A percentile compares a stretch with the other conserved stretches of the same genome.
Conservation (phyloP, 352 stramenopile species). For the Globisporangium spinosum region DNA sequence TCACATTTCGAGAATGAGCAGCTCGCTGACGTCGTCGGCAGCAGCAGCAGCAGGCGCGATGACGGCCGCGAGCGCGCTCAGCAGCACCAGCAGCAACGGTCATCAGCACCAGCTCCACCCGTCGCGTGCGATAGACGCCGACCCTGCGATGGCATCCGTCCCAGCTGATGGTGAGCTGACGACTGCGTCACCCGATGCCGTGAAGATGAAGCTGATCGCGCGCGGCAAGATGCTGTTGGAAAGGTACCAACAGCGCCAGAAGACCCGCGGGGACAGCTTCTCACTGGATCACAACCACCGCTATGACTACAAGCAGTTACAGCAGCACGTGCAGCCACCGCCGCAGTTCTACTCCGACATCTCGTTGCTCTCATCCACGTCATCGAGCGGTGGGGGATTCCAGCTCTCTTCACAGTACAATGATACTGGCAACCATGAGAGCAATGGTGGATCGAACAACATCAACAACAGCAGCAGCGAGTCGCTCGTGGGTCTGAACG, state of each 20-base stretch:
- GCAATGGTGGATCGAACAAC: not conserved
- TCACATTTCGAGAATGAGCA: not conserved
- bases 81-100: not conserved
- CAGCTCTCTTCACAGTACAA: not conserved
- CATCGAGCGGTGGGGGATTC: not conserved
- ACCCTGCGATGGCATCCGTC: not conserved
- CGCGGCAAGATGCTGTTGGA: slow-evolving; percentile 1
- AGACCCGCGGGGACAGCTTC: not conserved
- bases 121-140: not conserved
- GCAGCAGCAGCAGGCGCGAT: not conserved
- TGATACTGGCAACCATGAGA: not conserved
- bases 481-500: not conserved
- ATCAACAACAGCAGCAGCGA: not conserved
- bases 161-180: not conserved
- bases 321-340: not conserved
- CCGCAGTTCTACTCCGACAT: not conserved
- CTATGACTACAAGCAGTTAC: not conserved
- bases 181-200: not conserved
- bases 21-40: not conserved
- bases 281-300: not conserved
- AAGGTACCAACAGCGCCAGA: slow-evolving; percentile 1
- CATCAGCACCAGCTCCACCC: not conserved
- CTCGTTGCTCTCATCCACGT: not conserved
- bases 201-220: not conserved
- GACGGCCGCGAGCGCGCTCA: not conserved